Conservation (phyloP, 805 yeast species). For the Yamadazyma laniorum region DNA sequence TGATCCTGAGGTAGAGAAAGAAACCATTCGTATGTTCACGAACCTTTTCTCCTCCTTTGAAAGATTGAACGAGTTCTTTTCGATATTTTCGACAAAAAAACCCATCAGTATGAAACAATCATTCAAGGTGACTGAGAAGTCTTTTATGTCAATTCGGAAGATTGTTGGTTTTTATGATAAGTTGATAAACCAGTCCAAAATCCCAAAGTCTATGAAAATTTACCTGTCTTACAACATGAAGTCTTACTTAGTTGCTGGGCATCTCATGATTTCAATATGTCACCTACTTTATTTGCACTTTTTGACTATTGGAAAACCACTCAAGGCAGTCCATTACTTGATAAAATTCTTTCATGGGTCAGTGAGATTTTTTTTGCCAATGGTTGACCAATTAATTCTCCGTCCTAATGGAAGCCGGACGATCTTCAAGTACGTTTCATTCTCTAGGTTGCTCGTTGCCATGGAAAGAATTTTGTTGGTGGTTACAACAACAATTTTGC, state of each 20-base stretch:
- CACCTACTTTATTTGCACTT: conserved; percentile 37
- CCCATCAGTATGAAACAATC: background rate
- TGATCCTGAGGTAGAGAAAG: conserved; percentile 1
- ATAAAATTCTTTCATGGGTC: conserved; percentile 26
- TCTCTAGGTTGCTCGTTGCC: background rate
- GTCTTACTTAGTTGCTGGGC: conserved; percentile 16
- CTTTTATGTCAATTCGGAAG: background rate
- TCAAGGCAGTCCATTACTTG: conserved; percentile 31
- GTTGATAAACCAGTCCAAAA: background rate
- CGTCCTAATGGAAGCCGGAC: conserved; percentile 15
- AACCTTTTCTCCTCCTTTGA: background rate
- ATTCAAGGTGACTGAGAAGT: background rate
- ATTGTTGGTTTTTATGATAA: background rate
- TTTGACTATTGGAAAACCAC: conserved; percentile 27
- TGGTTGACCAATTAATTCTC: conserved; percentile 4
- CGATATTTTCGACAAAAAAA: conserved; percentile 5
- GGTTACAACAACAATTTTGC: background rate
- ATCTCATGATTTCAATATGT: conserved; percentile 19
- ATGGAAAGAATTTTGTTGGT: conserved; percentile 1
- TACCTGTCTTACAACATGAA: conserved; percentile 2
- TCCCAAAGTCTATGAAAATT: background rate
- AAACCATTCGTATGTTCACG: background rate
- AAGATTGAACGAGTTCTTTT: conserved; percentile 10
- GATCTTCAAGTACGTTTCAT: background rate
- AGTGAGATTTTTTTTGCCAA: conserved; percentile 17